Evolutionary conservation across 2,329 filamentous ascomycete genomes (phyloP), one percentile per base, ranked within the genome.

Genomic region (Colletotrichum sp.): DNA sequence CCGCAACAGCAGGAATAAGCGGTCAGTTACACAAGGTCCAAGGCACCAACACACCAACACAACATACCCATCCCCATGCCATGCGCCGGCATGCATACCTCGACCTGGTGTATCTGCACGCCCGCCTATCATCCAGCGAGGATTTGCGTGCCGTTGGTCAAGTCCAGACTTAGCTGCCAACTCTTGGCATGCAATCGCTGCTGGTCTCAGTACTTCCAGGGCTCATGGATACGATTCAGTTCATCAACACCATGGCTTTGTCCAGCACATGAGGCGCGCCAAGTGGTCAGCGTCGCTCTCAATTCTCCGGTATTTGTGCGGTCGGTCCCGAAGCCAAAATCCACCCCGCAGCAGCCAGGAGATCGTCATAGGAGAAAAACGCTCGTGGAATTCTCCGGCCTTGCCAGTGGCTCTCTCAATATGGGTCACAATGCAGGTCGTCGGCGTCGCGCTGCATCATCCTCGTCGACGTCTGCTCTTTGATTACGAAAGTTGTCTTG

Each of bases 251-350:
- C 36, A 30, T 36, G 52, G 57, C 63, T 36, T 64, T 32, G 18
- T 15, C 21, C n/a, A 21, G 52, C 60, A 52, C 60, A 39, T 65
- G 70, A 73, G 49, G 59, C 32, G 73, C 60, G 64, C 73, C 64
- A 76, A 65, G 73, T 73, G 73, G 63, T 65, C 32, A 49, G 73
- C 70, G 49, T 68, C 57, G 28, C 18, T 39, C 10, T 18, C 73
- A 73, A 52, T 49, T 32, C 59, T 52, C 70, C 59, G 49, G 44
- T 59, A 32, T 26, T n/a, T 69, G 64, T 52, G 44, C 69, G 70
- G 70, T 76, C 73, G 73, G 70, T 73, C 73, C 73, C 73, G 70
- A 73, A 30, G 15, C 44, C 55, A 60, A 73, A 73, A n/a, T 8
- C 24, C 44, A 34, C 70, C 49, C 63, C 64, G 73, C 64, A 69